phyloP scores from a whole-genome alignment of 1,284 basidiomycete genomes.

The Puccinia coronata region DNA sequence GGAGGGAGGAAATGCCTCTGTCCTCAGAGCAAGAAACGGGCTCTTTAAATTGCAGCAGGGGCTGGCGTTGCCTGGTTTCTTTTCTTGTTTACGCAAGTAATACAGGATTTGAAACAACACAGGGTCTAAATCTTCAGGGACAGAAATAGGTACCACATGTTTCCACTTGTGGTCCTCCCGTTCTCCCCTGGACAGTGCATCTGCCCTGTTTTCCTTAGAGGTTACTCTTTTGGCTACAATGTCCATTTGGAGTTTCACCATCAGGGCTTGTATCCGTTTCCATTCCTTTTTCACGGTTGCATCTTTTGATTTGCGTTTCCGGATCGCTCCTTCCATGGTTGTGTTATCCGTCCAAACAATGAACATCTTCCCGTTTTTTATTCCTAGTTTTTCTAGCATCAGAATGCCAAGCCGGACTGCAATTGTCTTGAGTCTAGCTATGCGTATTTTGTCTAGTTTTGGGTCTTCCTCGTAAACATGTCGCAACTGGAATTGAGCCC shows the following conservation, averaged over 20 bases:
- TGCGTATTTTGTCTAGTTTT: neutral
- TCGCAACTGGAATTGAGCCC: neutral
- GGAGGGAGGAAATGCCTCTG: too few species aligned
- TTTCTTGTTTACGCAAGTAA: too few species aligned
- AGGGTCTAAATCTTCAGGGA: too few species aligned
- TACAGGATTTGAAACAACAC: too few species aligned
- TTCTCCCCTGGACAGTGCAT: constrained; percentile 1
- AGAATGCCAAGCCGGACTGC: neutral
- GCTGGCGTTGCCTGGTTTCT: too few species aligned
- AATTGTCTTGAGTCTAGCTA: constrained; percentile 7
- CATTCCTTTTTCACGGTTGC: too few species aligned
- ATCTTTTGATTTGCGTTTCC: neutral
- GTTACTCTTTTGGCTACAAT: neutral
- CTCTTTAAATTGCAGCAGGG: too few species aligned
- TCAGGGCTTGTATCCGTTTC: neutral
- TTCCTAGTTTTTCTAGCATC: neutral
- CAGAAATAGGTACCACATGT: too few species aligned
- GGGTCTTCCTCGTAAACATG: neutral
- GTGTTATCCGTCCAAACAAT: too few species aligned
- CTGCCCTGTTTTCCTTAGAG: constrained; percentile 2
- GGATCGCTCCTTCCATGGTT: neutral
- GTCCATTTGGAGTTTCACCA: neutral
- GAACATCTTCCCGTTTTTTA: neutral
- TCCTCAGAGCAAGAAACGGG: too few species aligned
- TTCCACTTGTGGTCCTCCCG: too few species aligned